phyloP scores from a whole-genome alignment of 2,329 filamentous ascomycete species.

The Epichloe brachyelytri region DNA sequence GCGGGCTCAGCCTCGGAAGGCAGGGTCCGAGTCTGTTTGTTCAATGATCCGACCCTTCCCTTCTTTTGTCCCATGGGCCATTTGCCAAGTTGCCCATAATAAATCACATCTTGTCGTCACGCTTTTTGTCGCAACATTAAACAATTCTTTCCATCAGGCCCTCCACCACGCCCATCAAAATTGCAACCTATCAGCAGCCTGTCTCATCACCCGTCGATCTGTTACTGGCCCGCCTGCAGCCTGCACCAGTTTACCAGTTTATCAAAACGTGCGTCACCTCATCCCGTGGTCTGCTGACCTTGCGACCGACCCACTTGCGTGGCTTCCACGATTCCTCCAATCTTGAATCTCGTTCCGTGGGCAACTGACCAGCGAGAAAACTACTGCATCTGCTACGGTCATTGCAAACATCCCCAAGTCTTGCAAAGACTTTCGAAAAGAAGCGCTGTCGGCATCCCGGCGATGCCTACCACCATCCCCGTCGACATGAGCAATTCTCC shows the following conservation, averaged over 20 bases:
- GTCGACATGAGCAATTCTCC: conserved; percentile 11
- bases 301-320: background rate
- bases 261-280: too few species aligned
- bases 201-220: background rate
- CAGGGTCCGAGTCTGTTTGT: background rate
- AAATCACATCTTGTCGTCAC: background rate
- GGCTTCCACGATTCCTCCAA: too few species aligned
- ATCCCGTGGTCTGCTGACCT: too few species aligned
- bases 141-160: too few species aligned
- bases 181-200: background rate
- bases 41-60: too few species aligned
- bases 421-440: background rate
- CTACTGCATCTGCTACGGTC: background rate
- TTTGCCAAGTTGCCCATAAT: background rate
- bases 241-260: too few species aligned
- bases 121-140: background rate
- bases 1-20: background rate
- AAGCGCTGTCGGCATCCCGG: background rate
- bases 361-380: background rate
- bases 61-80: too few species aligned
- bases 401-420: background rate
- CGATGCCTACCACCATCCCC: background rate
- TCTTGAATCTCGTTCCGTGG: too few species aligned
- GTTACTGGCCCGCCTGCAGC: background rate
- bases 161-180: background rate